Evolutionary conservation across 139 green algal genomes (phyloP).

Genomic region (Mychonastes homosphaera): DNA sequence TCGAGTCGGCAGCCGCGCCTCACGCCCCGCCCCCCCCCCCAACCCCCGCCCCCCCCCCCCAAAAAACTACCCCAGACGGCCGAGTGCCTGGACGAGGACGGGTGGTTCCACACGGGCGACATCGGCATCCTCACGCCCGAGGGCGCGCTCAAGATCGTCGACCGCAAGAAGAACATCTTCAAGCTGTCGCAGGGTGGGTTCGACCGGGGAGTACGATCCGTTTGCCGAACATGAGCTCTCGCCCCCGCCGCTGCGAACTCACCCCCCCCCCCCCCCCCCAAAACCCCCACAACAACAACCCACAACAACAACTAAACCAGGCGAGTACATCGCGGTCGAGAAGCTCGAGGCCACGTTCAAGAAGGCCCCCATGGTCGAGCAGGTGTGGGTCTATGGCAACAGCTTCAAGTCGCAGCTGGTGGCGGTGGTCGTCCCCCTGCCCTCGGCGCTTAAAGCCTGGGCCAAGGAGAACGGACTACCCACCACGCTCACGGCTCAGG

Average conservation of each 20-base stretch:
- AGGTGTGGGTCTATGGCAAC: conserved; percentile 52
- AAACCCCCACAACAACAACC: too few species aligned
- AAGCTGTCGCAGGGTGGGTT: conserved; percentile 86
- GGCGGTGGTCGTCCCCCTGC: conserved; percentile 76
- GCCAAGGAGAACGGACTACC: conserved; percentile 41
- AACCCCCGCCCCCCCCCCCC: too few species aligned
- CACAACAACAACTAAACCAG: too few species aligned
- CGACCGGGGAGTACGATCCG: too few species aligned
- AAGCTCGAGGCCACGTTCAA: conserved; percentile 77
- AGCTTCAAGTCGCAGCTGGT: conserved; percentile 78
- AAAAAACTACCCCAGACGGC: conserved; percentile 16
- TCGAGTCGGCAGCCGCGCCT: background rate
- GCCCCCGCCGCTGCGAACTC: background rate
- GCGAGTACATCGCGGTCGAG: conserved; percentile 75
- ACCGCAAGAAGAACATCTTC: conserved; percentile 99
- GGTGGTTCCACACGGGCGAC: conserved; percentile 72
- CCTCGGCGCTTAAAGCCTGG: conserved; percentile 41
- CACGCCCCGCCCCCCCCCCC: background rate
- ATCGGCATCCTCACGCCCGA: conserved; percentile 68
- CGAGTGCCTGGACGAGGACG: conserved; percentile 41
- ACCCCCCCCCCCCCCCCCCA: background rate
- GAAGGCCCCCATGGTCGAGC: conserved; percentile 59
- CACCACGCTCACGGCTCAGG: conserved; percentile 20
- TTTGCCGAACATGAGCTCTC: background rate
- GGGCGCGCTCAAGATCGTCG: conserved; percentile 81